Base-by-base conservation (phyloP, 2,329 filamentous ascomycete genomes). In the Xylaria sp. region DNA sequence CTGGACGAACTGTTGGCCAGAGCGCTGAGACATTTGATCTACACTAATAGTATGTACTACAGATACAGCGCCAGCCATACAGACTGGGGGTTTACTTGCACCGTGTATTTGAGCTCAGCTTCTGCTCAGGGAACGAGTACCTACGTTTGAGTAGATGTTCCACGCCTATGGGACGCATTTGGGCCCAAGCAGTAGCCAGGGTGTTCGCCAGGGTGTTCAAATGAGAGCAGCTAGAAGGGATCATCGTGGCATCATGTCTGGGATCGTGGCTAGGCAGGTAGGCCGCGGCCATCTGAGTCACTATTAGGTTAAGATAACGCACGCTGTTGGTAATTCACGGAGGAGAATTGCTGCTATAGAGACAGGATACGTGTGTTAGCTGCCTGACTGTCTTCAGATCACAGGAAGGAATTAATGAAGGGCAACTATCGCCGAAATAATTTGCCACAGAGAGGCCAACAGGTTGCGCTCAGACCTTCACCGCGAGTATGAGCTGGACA, bases 1-100 rank as follows among this genome's bases (percentile, higher is more conserved):
- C 71, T 72, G 75, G 74, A 76, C 73, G 78, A 81, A 80, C 79
- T 71, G 73, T 71, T 79, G 76, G 77, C 66, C 77, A 75, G 69
- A 74, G 77, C 77, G 74, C 72, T 66, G 70, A 77, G 72, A 76
- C 76, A 77, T 70, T 18, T 46, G 18, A 63, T 69, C 46, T 70
- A 28, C n/a, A 46, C 41, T 18, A 18, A 46, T 2, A 15, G 15
- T 3, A 44, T 44, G 13, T 12, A 41, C 13, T n/a, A 44, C 13
- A n/a, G 41, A 46, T 46, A 34, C 25, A 37, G 34, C 34, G 34
- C 34, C 34, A 34, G 34, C 34, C 34, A 34, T 50, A 59, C 52
- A 46, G 52, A 28, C 50, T 20, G 52, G 55, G 62, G 62, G 56
- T 20, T 37, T 37, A 10, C 8, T 37, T 37, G 44, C 28, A 41